These are phyloP conservation scores for Russula sp. DNA, from an alignment of 768 basidiomycete species.

Conservation along the genomic window DNA sequence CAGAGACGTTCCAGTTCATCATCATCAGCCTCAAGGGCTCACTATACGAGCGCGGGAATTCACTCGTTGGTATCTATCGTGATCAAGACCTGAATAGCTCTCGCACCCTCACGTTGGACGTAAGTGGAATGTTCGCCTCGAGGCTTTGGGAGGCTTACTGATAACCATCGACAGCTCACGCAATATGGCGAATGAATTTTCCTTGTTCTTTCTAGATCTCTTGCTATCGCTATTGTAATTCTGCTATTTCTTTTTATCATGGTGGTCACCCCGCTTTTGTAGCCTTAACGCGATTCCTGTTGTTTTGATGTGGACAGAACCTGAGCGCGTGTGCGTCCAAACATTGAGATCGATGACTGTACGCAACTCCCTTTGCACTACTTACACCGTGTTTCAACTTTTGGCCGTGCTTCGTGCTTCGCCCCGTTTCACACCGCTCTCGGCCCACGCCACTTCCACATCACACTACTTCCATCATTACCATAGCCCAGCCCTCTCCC, in stretches of 20 bases:
- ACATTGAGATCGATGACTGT: neutral
- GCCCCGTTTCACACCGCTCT: too few species aligned
- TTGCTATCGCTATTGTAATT: neutral
- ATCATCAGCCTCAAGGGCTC: conserved; percentile 96
- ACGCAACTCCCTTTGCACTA: neutral
- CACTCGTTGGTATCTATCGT: conserved; percentile 89
- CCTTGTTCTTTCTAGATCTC: neutral
- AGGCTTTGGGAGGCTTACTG: neutral
- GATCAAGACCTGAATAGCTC: conserved; percentile 95
- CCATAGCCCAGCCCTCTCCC: too few species aligned
- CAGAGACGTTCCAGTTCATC: conserved; percentile 86
- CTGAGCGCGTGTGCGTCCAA: neutral
- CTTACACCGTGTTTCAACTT: neutral
- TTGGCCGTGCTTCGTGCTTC: neutral
- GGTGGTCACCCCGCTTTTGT: neutral
- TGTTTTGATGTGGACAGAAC: neutral
- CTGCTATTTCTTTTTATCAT: neutral
- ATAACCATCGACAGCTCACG: conserved; percentile 39
- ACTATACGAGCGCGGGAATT: conserved; percentile 83
- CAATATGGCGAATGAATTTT: conserved; percentile 52
- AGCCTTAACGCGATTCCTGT: neutral
- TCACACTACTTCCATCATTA: too few species aligned
- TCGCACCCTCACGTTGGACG: conserved; percentile 84
- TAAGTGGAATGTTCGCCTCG: conserved; percentile 34
- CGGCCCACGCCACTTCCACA: too few species aligned